Percentiles rank a stretch among this genome's conserved stretches.
phyloP scores from a whole-genome alignment of 768 basidiomycete species.

The Rubroboletus pulcherrimus region DNA sequence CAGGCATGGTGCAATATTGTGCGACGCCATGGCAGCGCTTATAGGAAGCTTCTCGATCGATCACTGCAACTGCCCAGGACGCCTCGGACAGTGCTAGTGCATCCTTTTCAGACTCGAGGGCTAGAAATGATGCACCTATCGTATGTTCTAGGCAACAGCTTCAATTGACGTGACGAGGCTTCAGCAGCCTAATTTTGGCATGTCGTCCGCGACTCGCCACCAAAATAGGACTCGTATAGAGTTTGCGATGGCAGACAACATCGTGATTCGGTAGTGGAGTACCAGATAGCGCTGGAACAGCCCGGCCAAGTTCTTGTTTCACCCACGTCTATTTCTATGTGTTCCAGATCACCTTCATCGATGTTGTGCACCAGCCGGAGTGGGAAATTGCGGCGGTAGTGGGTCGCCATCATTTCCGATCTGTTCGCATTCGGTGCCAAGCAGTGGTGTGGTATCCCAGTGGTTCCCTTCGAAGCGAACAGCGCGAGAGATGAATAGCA shows the following conservation, averaged over 20 bases:
- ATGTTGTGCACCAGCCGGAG: not conserved
- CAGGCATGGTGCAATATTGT: not conserved
- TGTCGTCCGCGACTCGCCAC: not conserved
- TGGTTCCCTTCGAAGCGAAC: not conserved
- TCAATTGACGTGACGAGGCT: not conserved
- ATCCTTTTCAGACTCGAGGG: not conserved
- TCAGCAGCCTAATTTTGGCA: not conserved
- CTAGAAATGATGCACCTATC: not conserved
- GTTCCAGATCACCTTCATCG: not conserved
- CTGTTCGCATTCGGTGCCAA: not conserved
- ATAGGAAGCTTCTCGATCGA: not conserved
- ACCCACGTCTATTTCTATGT: not conserved
- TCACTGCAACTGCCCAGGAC: too few relatives aligned
- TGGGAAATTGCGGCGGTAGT: not conserved
- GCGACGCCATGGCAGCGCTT: not conserved
- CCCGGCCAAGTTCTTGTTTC: not conserved
- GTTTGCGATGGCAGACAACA: too few relatives aligned
- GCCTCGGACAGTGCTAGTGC: not conserved
- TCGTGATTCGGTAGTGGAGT: not conserved
- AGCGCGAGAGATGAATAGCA: not conserved
- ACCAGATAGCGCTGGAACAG: not conserved
- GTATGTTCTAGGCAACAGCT: not conserved
- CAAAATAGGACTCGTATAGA: not conserved
- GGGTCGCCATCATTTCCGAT: constrained; percentile 2
- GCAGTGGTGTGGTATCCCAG: not conserved